Percentiles rank a stretch among this genome's conserved stretches.
Conservation (phyloP, 176 grass and related monocot species). For the Aechmea fasciata region DNA sequence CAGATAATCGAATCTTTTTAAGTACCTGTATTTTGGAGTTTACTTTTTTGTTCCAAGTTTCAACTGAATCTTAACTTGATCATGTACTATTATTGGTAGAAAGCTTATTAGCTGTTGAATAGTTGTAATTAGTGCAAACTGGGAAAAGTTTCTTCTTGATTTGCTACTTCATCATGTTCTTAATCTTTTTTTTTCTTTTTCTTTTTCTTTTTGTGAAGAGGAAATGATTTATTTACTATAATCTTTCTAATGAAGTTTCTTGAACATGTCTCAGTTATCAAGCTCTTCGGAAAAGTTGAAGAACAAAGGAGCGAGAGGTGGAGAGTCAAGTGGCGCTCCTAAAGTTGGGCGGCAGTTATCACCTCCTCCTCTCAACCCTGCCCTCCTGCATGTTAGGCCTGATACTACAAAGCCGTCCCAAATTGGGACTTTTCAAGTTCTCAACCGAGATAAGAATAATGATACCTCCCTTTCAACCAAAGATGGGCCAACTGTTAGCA, state of each 20-base stretch:
- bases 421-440: slow-evolving; percentile 38
- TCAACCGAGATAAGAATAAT: slow-evolving; percentile 36
- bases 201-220: neutral
- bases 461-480: slow-evolving; percentile 12
- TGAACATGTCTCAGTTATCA: slow-evolving; percentile 19
- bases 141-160: neutral
- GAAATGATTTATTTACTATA: neutral
- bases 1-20: neutral
- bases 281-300: slow-evolving; percentile 34
- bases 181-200: neutral
- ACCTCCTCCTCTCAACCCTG: slow-evolving; percentile 21
- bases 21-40: neutral
- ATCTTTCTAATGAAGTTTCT: slow-evolving; percentile 1
- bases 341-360: slow-evolving; percentile 20
- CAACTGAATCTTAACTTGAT: neutral
- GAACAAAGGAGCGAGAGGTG: slow-evolving; percentile 20
- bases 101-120: neutral
- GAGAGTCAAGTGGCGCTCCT: slow-evolving; percentile 3
- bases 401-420: slow-evolving; percentile 27
- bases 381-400: slow-evolving; percentile 16
- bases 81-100: neutral
- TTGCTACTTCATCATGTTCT: neutral
- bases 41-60: neutral
- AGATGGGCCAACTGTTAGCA: slow-evolving; percentile 16
- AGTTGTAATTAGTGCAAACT: neutral